Percentiles rank a stretch among this genome's conserved stretches.
phyloP scores from a whole-genome alignment of 108 stramenopile species.

The Nannochloropsis salina region DNA sequence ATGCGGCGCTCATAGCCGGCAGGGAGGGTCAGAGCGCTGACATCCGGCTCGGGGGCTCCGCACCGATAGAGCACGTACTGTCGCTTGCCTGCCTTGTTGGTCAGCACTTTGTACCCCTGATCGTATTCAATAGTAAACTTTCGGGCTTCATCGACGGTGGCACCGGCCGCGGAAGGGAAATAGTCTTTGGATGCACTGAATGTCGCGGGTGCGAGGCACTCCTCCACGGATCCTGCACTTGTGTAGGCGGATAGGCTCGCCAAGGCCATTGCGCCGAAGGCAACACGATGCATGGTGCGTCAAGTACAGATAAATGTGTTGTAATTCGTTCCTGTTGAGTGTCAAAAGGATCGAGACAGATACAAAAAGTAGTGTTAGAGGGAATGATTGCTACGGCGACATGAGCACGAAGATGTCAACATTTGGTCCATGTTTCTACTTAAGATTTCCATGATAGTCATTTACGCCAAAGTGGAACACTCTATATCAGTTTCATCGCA shows the following conservation, averaged over 20 bases:
- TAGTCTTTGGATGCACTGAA: conserved; percentile 7
- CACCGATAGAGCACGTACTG: conserved; percentile 3
- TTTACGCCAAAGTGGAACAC: too few species aligned
- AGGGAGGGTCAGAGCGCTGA: background rate
- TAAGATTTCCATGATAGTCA: too few species aligned
- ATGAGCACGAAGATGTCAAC: too few species aligned
- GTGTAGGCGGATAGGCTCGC: conserved; percentile 11
- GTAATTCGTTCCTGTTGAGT: too few species aligned
- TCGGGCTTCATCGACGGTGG: background rate
- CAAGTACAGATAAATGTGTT: too few species aligned
- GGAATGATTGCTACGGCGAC: too few species aligned
- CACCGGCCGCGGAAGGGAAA: conserved; percentile 8
- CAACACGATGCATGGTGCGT: conserved; percentile 8
- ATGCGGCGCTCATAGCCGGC: background rate
- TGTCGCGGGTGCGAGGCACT: background rate
- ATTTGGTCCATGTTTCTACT: too few species aligned
- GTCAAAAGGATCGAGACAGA: too few species aligned
- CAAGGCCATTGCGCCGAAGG: background rate
- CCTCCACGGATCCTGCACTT: background rate
- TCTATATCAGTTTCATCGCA: too few species aligned
- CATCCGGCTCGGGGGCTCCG: conserved; percentile 12
- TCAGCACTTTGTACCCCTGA: background rate
- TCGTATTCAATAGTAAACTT: conserved; percentile 20
- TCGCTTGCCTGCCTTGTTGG: background rate
- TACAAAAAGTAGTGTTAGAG: too few species aligned